Evolutionary conservation across 75 land plant species (phyloP).

Genomic region (Sequoia sempervirens): DNA sequence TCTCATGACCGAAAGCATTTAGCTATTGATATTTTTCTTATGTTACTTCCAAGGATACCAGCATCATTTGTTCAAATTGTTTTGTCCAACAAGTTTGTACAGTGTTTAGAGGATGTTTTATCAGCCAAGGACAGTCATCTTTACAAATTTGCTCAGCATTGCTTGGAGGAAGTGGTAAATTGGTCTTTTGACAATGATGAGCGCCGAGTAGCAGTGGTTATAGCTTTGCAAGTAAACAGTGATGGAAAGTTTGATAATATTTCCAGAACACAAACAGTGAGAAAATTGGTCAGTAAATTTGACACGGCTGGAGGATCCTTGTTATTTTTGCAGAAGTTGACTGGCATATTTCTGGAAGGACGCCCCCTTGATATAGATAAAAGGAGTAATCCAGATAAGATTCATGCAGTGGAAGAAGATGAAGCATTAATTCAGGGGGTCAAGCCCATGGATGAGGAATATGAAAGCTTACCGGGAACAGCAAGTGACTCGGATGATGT

Average conservation of each 20-base stretch:
- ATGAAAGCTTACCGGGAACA: conserved; percentile 23
- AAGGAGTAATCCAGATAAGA: conserved; percentile 47
- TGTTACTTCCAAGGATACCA: conserved; percentile 70
- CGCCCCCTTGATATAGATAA: conserved; percentile 30
- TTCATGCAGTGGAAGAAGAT: conserved; percentile 48
- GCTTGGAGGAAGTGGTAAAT: conserved; percentile 47
- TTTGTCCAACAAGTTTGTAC: conserved; percentile 64
- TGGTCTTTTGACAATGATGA: conserved; percentile 56
- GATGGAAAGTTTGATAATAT: conserved; percentile 76
- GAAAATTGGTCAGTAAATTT: conserved; percentile 52
- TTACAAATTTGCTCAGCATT: conserved; percentile 64
- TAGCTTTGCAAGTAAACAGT: conserved; percentile 67
- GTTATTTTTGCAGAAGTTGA: conserved; percentile 48
- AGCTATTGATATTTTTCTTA: conserved; percentile 72
- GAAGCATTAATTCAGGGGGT: not conserved
- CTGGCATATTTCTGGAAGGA: conserved; percentile 60
- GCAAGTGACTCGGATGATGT: conserved; percentile 34
- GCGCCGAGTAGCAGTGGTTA: conserved; percentile 47
- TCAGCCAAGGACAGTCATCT: conserved; percentile 69
- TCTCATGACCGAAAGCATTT: conserved; percentile 95
- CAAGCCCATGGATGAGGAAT: conserved; percentile 10
- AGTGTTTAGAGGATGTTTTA: conserved; percentile 78
- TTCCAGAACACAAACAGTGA: conserved; percentile 57
- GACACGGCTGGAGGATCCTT: conserved; percentile 43
- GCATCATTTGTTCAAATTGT: conserved; percentile 43